Conservation (phyloP, 2,329 filamentous ascomycete species). For the Trichophyton rubrum region DNA sequence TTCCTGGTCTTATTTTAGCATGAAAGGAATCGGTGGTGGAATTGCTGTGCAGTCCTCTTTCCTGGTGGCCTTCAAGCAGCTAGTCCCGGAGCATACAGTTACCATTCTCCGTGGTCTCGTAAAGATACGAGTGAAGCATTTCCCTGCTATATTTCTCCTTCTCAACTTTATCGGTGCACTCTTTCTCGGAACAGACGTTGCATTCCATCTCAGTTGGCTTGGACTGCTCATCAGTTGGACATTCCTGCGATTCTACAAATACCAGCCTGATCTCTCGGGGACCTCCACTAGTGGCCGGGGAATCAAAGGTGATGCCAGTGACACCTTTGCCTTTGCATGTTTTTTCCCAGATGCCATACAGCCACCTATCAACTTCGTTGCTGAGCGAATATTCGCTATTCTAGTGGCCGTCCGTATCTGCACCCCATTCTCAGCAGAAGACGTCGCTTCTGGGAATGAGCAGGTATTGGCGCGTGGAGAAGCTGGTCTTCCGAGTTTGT, state of each 20-base stretch:
- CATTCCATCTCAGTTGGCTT: conserved; percentile 64
- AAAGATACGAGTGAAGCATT: conserved; percentile 75
- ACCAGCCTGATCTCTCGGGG: conserved; percentile 42
- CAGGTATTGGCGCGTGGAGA: conserved; percentile 55
- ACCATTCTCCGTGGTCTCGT: conserved; percentile 80
- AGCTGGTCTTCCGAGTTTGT: conserved; percentile 47
- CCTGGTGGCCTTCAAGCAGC: conserved; percentile 93
- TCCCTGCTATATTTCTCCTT: conserved; percentile 62
- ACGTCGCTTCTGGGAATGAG: conserved; percentile 60
- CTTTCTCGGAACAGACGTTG: conserved; percentile 57
- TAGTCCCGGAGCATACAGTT: conserved; percentile 92
- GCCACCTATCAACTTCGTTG: conserved; percentile 60
- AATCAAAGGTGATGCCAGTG: conserved; percentile 80
- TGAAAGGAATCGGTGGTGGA: conserved; percentile 75
- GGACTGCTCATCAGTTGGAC: conserved; percentile 86
- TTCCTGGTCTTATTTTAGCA: conserved; percentile 35
- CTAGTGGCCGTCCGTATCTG: conserved; percentile 67
- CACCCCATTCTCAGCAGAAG: conserved; percentile 71
- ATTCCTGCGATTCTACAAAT: conserved; percentile 90
- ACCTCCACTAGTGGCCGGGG: conserved; percentile 41
- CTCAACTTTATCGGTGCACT: conserved; percentile 57
- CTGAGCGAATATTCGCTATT: conserved; percentile 59
- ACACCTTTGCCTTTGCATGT: conserved; percentile 89
- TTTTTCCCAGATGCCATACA: conserved; percentile 85
- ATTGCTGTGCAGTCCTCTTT: conserved; percentile 84